Evolutionary conservation across 78 protist genomes (phyloP).

Genomic region (Planoprotostelium fungivorum): DNA sequence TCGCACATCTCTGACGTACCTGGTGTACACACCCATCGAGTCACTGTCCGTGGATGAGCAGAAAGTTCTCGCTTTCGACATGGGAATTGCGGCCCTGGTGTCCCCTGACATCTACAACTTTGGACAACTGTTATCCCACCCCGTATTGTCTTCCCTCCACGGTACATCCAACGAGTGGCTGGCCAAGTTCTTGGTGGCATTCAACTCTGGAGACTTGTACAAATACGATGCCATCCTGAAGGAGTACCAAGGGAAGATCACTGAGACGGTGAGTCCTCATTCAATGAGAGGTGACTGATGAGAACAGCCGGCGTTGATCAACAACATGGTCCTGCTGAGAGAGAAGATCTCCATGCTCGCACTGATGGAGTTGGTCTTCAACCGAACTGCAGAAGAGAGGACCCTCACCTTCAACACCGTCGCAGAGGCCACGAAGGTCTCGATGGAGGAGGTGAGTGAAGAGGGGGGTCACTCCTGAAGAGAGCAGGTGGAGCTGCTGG

Average conservation of each 20-base stretch:
- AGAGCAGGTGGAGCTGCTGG: slow-evolving; percentile 43
- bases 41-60: slow-evolving; percentile 24
- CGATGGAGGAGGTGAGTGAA: slow-evolving; percentile 7
- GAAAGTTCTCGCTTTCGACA: slow-evolving; percentile 57
- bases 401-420: slow-evolving; percentile 47
- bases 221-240: slow-evolving; percentile 31
- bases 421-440: slow-evolving; percentile 42
- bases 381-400: slow-evolving; percentile 62
- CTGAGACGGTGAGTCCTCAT: slow-evolving; percentile 8
- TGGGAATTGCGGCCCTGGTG: slow-evolving; percentile 78
- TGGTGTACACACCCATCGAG: slow-evolving; percentile 70
- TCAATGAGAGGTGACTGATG: not conserved
- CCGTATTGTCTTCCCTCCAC: slow-evolving; percentile 60
- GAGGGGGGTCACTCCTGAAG: not conserved
- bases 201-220: slow-evolving; percentile 70
- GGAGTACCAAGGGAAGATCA: slow-evolving; percentile 12
- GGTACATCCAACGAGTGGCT: slow-evolving; percentile 61
- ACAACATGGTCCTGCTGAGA: slow-evolving; percentile 32
- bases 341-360: slow-evolving; percentile 74
- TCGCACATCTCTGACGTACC: slow-evolving; percentile 44
- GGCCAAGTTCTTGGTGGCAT: slow-evolving; percentile 48
- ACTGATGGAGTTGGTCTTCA: slow-evolving; percentile 63
- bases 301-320: slow-evolving; percentile 42
- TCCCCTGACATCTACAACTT: slow-evolving; percentile 73
- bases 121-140: slow-evolving; percentile 74